phyloP scores from a whole-genome alignment of 1,139 yeast genomes.

The Williopsis jadinii region DNA sequence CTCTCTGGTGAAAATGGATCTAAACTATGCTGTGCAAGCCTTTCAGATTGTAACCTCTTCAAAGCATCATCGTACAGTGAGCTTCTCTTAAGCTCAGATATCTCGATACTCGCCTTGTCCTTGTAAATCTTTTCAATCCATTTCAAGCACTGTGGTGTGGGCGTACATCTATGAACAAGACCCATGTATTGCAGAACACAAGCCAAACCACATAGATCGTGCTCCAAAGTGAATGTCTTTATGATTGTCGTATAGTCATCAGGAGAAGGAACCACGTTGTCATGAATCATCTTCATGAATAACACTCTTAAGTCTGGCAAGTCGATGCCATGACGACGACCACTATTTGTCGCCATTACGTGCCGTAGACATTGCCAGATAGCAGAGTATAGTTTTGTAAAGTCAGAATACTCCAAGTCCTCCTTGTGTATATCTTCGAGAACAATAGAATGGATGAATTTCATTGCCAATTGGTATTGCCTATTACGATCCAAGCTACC shows the following conservation, averaged over 20 bases:
- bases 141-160: constrained; percentile 6
- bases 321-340: background rate
- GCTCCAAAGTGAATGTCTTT: constrained; percentile 5
- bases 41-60: background rate
- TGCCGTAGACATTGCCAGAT: constrained; percentile 17
- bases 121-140: constrained; percentile 2
- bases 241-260: constrained; percentile 15
- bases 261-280: constrained; percentile 15
- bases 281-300: constrained; percentile 20
- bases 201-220: constrained; percentile 8
- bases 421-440: constrained; percentile 13
- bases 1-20: constrained; percentile 8
- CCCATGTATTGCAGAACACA: constrained; percentile 15
- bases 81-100: background rate
- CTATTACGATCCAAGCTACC: constrained; percentile 7
- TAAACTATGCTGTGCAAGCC: constrained; percentile 2
- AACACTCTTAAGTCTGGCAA: constrained; percentile 15
- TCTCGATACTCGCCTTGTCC: background rate
- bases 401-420: constrained; percentile 1
- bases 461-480: constrained; percentile 2
- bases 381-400: constrained; percentile 12
- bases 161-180: constrained; percentile 6
- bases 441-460: constrained; percentile 9
- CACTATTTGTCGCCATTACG: background rate
- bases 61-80: constrained; percentile 1